phyloP scores from a whole-genome alignment of 768 basidiomycete genomes.

The Suillus weaverae region DNA sequence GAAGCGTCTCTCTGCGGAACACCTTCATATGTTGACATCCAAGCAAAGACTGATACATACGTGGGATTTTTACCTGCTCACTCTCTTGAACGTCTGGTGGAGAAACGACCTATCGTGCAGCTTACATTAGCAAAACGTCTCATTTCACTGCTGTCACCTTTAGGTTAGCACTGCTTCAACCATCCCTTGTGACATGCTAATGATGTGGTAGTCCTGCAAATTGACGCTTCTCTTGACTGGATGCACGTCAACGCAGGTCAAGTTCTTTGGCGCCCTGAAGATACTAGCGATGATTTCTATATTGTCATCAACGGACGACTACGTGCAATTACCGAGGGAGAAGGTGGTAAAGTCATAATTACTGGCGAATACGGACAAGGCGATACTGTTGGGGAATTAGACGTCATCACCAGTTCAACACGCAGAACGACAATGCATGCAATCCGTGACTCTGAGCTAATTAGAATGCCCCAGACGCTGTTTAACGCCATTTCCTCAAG shows the following conservation, averaged over 20 bases:
- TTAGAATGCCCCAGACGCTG: slow-evolving; percentile 93
- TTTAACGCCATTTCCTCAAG: slow-evolving; percentile 96
- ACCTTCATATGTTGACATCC: slow-evolving; percentile 95
- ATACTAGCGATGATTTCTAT: slow-evolving; percentile 93
- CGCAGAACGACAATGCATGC: slow-evolving; percentile 93
- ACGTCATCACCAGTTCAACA: slow-evolving; percentile 90
- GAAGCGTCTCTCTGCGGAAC: slow-evolving; percentile 87
- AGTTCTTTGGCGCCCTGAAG: slow-evolving; percentile 90
- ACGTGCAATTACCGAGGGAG: slow-evolving; percentile 82
- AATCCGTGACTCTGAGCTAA: slow-evolving; percentile 96
- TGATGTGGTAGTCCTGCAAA: slow-evolving; percentile 73
- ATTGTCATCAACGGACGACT: slow-evolving; percentile 97
- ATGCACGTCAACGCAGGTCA: slow-evolving; percentile 96
- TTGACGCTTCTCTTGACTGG: slow-evolving; percentile 97
- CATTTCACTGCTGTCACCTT: slow-evolving; percentile 90
- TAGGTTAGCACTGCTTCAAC: slow-evolving; percentile 51
- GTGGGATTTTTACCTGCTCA: slow-evolving; percentile 92
- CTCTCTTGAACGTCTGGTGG: slow-evolving; percentile 86
- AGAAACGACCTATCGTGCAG: slow-evolving; percentile 93
- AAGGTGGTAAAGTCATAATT: slow-evolving; percentile 75
- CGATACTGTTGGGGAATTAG: slow-evolving; percentile 95
- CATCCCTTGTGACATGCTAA: not conserved
- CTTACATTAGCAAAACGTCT: slow-evolving; percentile 95
- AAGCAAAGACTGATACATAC: slow-evolving; percentile 96
- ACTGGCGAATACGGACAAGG: slow-evolving; percentile 95